Base-by-base conservation (phyloP, 2,329 filamentous ascomycete species). In the Cucurbitaria berberidis region DNA sequence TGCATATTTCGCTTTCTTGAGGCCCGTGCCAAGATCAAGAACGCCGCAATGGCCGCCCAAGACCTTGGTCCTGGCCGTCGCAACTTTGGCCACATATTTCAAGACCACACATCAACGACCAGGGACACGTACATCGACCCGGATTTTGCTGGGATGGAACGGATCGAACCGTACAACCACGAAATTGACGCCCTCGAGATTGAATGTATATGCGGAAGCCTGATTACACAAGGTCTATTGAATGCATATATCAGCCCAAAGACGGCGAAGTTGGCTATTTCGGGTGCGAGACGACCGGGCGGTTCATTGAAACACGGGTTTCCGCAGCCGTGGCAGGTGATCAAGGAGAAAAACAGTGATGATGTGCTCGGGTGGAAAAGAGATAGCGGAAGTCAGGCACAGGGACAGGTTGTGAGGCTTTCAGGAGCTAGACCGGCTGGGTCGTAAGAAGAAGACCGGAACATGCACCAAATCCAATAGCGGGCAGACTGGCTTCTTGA, bases 181-280 rank as follows among this genome's bases (percentile, higher is more conserved):
- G 47, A 76, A 57, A 79, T 87, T 29, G 81, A 84, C 34, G 75
- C 84, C 30, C 77, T 84, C 13, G 88, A 91, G 62, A 80, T 96
- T n/a, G 91, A 96, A 75, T 86, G 86, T 39, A 86, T 90, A 43
- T 82, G 96, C 11, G 85, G 89, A 0, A 88, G 87, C 10, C 82
- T 97, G 11, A 84, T 96, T 18, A 86, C 89, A 44, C 90, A 96
- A 74, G 90, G 89, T 0, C 79, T 96, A 21, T 81, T 97, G 70
- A 86, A 88, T 62, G 93, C 93, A 1, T 97, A 93, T 68, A 83
- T 97, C 24, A 90, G 89, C 15, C 91, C 96, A 66, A 84, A 84
- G 22, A 86, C 87, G 67, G 83, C 84, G 38, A 87, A 89, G 43
- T 92, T 97, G 67, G 92, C 91, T 11, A 90, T 97, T 38, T 86